phyloP scores from a whole-genome alignment of 2,329 filamentous ascomycete species.

The Paecilomyces variotii region DNA sequence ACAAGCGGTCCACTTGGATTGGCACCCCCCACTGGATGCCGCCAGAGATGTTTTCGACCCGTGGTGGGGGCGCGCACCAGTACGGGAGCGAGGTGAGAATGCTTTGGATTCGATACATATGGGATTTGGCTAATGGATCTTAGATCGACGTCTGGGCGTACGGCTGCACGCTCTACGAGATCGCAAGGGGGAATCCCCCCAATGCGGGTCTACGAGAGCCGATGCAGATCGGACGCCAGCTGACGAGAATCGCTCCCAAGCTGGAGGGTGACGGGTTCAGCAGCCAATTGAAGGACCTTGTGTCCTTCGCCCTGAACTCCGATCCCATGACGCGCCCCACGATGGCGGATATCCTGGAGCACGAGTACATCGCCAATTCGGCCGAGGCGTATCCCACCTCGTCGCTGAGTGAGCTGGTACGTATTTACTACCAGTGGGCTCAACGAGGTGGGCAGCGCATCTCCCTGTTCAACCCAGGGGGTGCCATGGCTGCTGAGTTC shows the following conservation, averaged over 20 bases:
- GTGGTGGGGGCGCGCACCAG: conserved; percentile 29
- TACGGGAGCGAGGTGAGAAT: conserved; percentile 40
- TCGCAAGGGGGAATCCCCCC: conserved; percentile 42
- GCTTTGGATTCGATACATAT: neutral
- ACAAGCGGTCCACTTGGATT: conserved; percentile 58
- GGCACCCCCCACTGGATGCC: conserved; percentile 62
- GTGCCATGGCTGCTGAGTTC: conserved; percentile 49
- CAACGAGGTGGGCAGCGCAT: conserved; percentile 41
- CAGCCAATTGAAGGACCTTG: conserved; percentile 37
- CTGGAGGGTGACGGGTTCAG: conserved; percentile 37
- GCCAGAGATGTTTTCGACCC: conserved; percentile 46
- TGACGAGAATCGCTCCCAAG: conserved; percentile 35
- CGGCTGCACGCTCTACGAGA: conserved; percentile 43
- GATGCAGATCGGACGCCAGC: conserved; percentile 39
- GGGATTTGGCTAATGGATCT: conserved; percentile 5
- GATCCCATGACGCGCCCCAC: conserved; percentile 38
- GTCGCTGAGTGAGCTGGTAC: conserved; percentile 38
- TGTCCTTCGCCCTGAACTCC: conserved; percentile 36
- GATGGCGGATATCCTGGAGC: conserved; percentile 39
- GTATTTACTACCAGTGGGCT: conserved; percentile 42
- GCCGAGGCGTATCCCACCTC: conserved; percentile 37
- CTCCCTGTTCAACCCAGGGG: conserved; percentile 54
- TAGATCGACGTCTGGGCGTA: conserved; percentile 46
- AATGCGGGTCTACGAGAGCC: conserved; percentile 40
- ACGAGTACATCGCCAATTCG: conserved; percentile 37